Base-by-base conservation (phyloP, 345 rosid genomes). In the Lepidium aucheri region DNA sequence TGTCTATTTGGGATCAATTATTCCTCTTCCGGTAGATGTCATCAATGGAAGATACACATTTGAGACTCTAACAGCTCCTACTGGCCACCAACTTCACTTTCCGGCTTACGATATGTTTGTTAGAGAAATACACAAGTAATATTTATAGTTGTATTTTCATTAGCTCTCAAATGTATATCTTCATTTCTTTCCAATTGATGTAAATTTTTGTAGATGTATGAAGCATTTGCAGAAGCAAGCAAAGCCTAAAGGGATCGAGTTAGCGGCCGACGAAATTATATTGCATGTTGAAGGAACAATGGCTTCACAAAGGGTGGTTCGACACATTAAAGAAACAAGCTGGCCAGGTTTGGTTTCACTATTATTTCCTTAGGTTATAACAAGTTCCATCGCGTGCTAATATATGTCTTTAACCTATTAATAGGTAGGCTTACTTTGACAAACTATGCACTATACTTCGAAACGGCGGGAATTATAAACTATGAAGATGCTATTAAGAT, bases 221-320 rank as follows among this genome's bases (percentile, higher is more conserved):
- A 84, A 81, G 80, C 81, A 88, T 81, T 77, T 90, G 69, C 87
- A 80, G 57, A 88, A 86, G 51, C 95, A 84, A 81, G 76, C 80
- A 28, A 82, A 47, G 39, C 96, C 99, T 0, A 88, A 75, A 57
- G 93, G 86, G 1, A 76, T 86, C 36, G 88, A 82, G 63, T 74
- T 94, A 49, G 96, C 83, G 4, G 95, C 85, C 51, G 93, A 87
- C 67, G 99, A 94, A 69, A 84, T 85, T 55, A 84, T 88, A 73
- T 73, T 90, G 75, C 96, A 90, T n/a, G 89, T 88, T 9, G 96
- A 88, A 55, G 99, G 99, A 70, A 90, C 97, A 4, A 82, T 85
- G 65, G 80, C 79, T 70, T 68, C 96, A 4, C 95, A 90, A 16
- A 83, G 96, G 76, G 95, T 90, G 12, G 83, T 90, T 35, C 88